Evolutionary conservation across 768 basidiomycete species (phyloP).

Genomic region (Postia placenta): DNA sequence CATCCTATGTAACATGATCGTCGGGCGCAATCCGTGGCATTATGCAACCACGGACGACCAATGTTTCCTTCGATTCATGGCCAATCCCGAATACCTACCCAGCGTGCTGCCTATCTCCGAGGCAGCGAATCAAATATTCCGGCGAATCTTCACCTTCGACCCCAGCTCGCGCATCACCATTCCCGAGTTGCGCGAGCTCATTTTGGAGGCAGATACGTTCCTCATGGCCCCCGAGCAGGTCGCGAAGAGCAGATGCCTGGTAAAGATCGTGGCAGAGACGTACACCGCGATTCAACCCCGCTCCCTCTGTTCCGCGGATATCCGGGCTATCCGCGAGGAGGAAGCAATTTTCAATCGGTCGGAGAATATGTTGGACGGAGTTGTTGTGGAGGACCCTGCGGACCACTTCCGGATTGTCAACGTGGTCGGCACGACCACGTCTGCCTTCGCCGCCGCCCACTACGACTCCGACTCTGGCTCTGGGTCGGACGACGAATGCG

Average conservation of each 20-base stretch:
- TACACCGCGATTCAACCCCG: constrained; percentile 11
- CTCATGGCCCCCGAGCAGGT: constrained; percentile 50
- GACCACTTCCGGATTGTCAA: neutral
- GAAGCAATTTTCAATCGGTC: constrained; percentile 6
- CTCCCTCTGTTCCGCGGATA: neutral
- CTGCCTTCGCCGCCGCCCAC: no score
- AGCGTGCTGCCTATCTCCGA: constrained; percentile 45
- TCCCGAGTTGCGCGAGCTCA: constrained; percentile 47
- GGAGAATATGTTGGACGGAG: neutral
- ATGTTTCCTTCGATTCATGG: constrained; percentile 39
- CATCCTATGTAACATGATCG: constrained; percentile 50
- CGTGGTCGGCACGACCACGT: neutral
- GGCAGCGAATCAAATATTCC: constrained; percentile 38
- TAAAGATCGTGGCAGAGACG: constrained; percentile 19
- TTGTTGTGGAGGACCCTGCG: neutral
- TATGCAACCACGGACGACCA: constrained; percentile 41
- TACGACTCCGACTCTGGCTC: neutral
- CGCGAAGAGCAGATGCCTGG: constrained; percentile 20
- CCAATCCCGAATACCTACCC: constrained; percentile 40
- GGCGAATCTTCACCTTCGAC: constrained; percentile 59
- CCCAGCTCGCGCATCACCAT: constrained; percentile 59
- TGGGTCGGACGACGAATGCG: constrained; percentile 6
- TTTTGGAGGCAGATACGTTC: constrained; percentile 55
- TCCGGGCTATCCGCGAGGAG: neutral
- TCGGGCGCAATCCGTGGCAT: constrained; percentile 48